Evolutionary conservation across 352 stramenopile genomes (phyloP), one percentile per base, ranked within the genome.

Genomic region (Pythium aquatile): DNA sequence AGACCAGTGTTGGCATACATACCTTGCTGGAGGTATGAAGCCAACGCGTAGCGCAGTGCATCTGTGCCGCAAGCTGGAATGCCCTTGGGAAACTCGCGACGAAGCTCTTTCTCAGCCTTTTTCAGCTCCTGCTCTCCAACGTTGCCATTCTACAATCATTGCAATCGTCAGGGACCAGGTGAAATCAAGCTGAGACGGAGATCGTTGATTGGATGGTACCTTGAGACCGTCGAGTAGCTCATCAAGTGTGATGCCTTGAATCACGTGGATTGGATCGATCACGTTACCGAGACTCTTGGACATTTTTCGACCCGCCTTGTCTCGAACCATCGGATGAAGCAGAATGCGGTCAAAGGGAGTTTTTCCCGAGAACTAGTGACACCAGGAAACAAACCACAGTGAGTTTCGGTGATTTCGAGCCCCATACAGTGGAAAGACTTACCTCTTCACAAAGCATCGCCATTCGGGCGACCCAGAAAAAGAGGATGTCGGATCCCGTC

Each of bases 391-490:
- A 54, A 26, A 32, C 53, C 17, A n/a, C 55, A 24, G 16, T 37
- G 17, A 10, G 26, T 28, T 40, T 52, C 28, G 7, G 28, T 28
- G n/a, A 46, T 47, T 53, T 46, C 9, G n/a, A 26, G 13, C 8
- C 40, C n/a, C 47, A 11, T 3, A 17, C 0, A 13, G 6, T 1
- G 5, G 9, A 46, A 55, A 1, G 16, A 39, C 66, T 35, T 51
- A 99, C 88, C 80, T 99, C 90, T 76, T 99, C 85, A 58, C 96
- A 98, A 59, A 99, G 94, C 97, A 99, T 99, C 5, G 98, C 97
- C 98, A 99, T 99, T 46, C 98, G 90, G 14, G 97, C 97, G 47
- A 99, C 98, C 98, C 98, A 99, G 73, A 99, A 99, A 79, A 99
- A 99, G 10, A 99, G 78, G 78, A 99, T 99, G 75, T 99, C 98